Evolutionary conservation across 2,329 filamentous ascomycete species (phyloP).

Genomic region (Fusarium sp.): DNA sequence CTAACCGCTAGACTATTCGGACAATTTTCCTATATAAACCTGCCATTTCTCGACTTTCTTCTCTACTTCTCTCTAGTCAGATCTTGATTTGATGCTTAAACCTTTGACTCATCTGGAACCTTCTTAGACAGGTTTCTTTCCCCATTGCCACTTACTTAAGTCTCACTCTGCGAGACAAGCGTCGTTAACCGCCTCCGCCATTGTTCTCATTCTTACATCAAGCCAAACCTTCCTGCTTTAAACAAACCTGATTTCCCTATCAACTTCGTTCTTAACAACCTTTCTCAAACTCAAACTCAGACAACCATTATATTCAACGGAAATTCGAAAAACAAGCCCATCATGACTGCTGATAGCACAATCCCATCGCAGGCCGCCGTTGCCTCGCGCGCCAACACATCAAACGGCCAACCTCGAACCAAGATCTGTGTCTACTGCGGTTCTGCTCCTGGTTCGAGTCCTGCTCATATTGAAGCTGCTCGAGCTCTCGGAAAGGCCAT

Average conservation of each 20-base stretch:
- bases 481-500: slow-evolving; percentile 78
- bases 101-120: slow-evolving; percentile 19
- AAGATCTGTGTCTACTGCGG: slow-evolving; percentile 97
- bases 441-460: slow-evolving; percentile 77
- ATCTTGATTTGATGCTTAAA: slow-evolving; percentile 2
- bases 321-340: slow-evolving; percentile 14
- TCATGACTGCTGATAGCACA: slow-evolving; percentile 48
- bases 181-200: slow-evolving; percentile 12
- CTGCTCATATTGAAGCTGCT: slow-evolving; percentile 82
- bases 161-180: slow-evolving; percentile 20
- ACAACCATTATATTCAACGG: background rate
- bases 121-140: slow-evolving; percentile 6
- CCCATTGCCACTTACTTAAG: slow-evolving; percentile 22
- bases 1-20: background rate
- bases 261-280: background rate
- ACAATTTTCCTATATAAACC: slow-evolving; percentile 32
- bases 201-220: slow-evolving; percentile 13
- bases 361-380: slow-evolving; percentile 21
- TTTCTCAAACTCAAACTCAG: background rate
- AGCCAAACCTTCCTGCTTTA: background rate
- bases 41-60: background rate
- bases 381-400: slow-evolving; percentile 41
- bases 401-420: slow-evolving; percentile 56
- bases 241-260: background rate
- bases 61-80: slow-evolving; percentile 6